Evolutionary conservation across 495 filamentous ascomycete genomes (phyloP), one percentile per base, ranked within the genome.

Genomic region (Aspergillus conjunctus): DNA sequence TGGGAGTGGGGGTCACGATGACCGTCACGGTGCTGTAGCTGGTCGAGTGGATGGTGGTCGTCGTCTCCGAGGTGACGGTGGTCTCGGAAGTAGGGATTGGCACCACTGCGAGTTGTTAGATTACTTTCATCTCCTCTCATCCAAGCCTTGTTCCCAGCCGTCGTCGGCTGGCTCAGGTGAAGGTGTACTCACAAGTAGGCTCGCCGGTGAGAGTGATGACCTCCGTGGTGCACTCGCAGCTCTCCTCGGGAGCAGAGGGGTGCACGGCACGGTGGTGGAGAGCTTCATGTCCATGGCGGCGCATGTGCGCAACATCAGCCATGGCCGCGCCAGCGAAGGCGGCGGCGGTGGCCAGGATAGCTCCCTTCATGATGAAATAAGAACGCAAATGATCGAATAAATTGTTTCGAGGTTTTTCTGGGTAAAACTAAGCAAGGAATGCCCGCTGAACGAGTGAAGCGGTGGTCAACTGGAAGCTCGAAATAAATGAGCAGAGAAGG

Each of bases 371-470:
- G 62, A 66, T 83, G 70, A 70, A 50, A 54, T 56, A 66, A 66
- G 65, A 51, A 62, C 31, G 54, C 20, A 56, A 18, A 46, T 4
- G 43, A 39, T 22, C 48, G 39, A 33, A 37, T 44, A 14, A 33
- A 17, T 15, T 14, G 32, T 22, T 57, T 56, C 56, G 26, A 50
- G 20, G 2, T 22, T 52, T 55, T 60, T 54, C 32, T 39, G 22
- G 21, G 22, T 33, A 48, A 50, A 66, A 17, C 62, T 64, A 53
- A 49, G 53, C 59, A 92, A 91, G 77, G 90, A 93, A 80, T 88
- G 90, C 88, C 91, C 90, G 91, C 91, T 93, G 81, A 95, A 95
- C 69, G 91, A 95, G 88, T 93, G 91, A 93, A 93, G 91, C 91
- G 90, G 91, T 92, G 73, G 83, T 87, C 73, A 80, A 65, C 65